These are phyloP conservation scores for Diaporthe caulivora DNA, from an alignment of 2,329 filamentous ascomycete species.

Conservation along the genomic window DNA sequence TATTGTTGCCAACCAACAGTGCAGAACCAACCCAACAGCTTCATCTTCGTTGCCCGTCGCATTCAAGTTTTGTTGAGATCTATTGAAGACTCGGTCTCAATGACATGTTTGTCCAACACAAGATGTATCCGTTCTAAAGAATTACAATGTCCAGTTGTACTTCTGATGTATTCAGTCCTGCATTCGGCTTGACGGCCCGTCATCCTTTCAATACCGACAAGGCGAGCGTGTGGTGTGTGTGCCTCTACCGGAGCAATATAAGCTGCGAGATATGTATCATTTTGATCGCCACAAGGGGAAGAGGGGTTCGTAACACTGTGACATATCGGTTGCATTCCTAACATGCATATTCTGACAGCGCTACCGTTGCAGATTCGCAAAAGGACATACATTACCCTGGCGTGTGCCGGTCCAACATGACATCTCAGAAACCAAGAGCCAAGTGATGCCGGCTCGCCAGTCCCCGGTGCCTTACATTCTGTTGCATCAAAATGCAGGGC, in stretches of 20 bases:
- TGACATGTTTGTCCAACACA: not conserved
- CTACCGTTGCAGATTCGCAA: slow-evolving; percentile 24
- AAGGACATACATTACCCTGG: not conserved
- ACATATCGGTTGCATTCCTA: not conserved
- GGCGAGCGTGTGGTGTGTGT: not conserved
- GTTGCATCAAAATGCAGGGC: not conserved
- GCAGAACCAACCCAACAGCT: not conserved
- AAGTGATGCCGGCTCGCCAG: not conserved
- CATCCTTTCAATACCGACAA: not conserved
- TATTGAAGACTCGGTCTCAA: not conserved
- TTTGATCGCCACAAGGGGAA: slow-evolving; percentile 1
- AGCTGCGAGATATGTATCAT: not conserved
- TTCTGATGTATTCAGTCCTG: not conserved
- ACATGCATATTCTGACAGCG: slow-evolving; percentile 15
- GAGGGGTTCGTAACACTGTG: not conserved
- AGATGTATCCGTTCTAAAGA: not conserved
- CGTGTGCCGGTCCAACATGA: slow-evolving; percentile 23
- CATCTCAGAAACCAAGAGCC: slow-evolving; percentile 7
- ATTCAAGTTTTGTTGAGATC: not conserved
- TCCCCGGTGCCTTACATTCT: slow-evolving; percentile 17
- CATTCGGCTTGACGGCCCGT: slow-evolving; percentile 13
- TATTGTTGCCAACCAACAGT: not conserved
- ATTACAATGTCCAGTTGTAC: not conserved
- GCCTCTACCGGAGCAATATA: not conserved
- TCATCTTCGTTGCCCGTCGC: not conserved